Evolutionary conservation across 352 stramenopile genomes (phyloP), one percentile per base, ranked within the genome.

Genomic region (Phytopythium litorale): DNA sequence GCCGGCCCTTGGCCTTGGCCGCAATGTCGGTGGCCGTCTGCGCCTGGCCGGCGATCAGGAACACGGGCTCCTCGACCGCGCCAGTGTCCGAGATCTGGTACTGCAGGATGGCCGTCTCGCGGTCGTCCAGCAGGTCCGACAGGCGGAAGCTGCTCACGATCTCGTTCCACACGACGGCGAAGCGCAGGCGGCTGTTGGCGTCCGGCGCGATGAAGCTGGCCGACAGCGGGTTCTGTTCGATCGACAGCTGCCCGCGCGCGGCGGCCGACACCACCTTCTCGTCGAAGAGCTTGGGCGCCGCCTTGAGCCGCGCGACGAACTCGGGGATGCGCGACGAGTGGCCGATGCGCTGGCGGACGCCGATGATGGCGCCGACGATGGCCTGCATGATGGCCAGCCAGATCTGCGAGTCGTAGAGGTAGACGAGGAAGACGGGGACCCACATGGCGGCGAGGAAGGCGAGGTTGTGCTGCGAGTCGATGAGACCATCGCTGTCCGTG

Each of bases 91-190:
- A 88, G 59, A 96, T 96, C 65, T 96, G 85, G 55, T 96, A 96
- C 61, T 96, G 87, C 40, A 96, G 67, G 64, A 96, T 93, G 1
- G 87, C 86, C 9, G 85, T 93, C 65, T 96, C 85, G 35, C 87
- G 79, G 61, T 96, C 86, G 57, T 96, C 87, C 33, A 96, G 68
- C 53, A 96, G 73, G 66, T 96, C 87, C 1, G 85, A 93, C 50
- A 96, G 62, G 23, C 87, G 85, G 62, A 94, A 96, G 67, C 87
- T 94, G 73, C 86, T 96, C 18, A 96, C 76, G 62, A 94, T 92
- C 55, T 94, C 87, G 49, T 96, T 96, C 87, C 87, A 96, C 9
- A 96, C 87, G 1, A 96, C 86, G 2, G 84, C 84, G 57, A 96
- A 96, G 16, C 87, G 85, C 55, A 96, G 64, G 3, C 84, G 84